Conservation (phyloP, 495 filamentous ascomycete species). For the Podospora appendiculata region DNA sequence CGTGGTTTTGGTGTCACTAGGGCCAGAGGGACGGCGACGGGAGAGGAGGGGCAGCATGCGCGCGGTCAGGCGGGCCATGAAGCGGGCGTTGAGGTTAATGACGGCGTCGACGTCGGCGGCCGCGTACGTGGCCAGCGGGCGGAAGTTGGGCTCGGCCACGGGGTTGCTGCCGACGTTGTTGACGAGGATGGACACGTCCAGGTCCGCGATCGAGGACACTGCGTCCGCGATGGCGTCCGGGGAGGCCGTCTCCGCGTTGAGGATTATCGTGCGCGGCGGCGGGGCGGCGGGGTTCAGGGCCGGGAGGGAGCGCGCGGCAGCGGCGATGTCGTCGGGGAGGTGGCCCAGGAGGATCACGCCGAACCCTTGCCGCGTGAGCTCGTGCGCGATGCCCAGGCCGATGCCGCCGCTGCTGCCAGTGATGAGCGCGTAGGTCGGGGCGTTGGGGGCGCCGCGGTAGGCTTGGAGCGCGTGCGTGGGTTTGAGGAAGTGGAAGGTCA, state of each 20-base stretch:
- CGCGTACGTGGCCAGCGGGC: constrained; percentile 10
- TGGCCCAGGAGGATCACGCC: constrained; percentile 47
- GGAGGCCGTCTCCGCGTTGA: constrained; percentile 13
- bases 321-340: constrained; percentile 14
- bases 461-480: constrained; percentile 1
- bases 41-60: constrained; percentile 18
- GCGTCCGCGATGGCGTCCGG: constrained; percentile 11
- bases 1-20: too few species aligned
- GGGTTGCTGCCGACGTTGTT: constrained; percentile 25
- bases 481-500: constrained; percentile 9
- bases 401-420: constrained; percentile 54
- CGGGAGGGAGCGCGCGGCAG: constrained; percentile 6
- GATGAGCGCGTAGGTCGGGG: constrained; percentile 42
- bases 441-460: constrained; percentile 5
- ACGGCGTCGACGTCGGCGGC: constrained; percentile 19
- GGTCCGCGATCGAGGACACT: constrained; percentile 6
- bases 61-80: constrained; percentile 28
- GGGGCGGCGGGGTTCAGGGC: constrained; percentile 6
- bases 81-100: constrained; percentile 26
- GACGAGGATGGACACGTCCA: constrained; percentile 21
- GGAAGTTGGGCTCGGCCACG: constrained; percentile 13
- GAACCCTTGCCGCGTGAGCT: constrained; percentile 42
- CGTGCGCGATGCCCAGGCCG: constrained; percentile 42
- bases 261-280: constrained; percentile 8
- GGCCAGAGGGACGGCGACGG: background rate